Evolutionary conservation across 495 filamentous ascomycete genomes (phyloP).

Genomic region (Poronia punctata): DNA sequence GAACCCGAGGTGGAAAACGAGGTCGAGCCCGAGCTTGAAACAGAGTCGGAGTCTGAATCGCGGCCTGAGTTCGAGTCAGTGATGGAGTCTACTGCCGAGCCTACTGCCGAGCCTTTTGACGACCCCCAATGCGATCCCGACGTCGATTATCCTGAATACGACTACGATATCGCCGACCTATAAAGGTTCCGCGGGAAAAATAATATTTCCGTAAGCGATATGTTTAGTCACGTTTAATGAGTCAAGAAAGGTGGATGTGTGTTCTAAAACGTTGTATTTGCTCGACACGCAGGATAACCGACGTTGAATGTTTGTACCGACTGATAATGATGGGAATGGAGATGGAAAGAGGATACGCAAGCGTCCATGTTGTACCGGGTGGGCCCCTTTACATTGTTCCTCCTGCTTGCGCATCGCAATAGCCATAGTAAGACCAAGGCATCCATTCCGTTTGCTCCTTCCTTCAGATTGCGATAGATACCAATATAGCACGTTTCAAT

Average conservation of each 20-base stretch:
- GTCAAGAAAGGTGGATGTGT: neutral
- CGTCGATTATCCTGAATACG: neutral
- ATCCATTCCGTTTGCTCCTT: constrained; percentile 8
- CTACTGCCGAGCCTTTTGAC: neutral
- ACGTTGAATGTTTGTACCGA: too few relatives aligned
- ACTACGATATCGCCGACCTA: neutral
- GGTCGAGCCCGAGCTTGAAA: neutral
- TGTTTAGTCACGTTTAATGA: constrained; percentile 1
- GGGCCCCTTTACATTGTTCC: too few relatives aligned
- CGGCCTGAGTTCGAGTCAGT: too few relatives aligned
- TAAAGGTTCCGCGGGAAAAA: neutral
- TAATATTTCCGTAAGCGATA: neutral
- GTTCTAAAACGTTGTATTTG: too few relatives aligned
- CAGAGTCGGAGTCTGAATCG: neutral
- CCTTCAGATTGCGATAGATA: constrained; percentile 25
- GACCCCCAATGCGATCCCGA: constrained; percentile 4
- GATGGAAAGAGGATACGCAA: neutral
- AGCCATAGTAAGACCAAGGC: too few relatives aligned
- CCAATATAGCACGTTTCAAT: constrained; percentile 17
- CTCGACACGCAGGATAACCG: too few relatives aligned
- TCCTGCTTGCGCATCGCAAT: too few relatives aligned
- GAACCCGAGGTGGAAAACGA: neutral
- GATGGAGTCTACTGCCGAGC: neutral
- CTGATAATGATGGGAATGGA: neutral
- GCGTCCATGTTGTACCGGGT: too few relatives aligned